Evolutionary conservation across 2,329 filamentous ascomycete species (phyloP).

Genomic region (Scedosporium minutisporum): DNA sequence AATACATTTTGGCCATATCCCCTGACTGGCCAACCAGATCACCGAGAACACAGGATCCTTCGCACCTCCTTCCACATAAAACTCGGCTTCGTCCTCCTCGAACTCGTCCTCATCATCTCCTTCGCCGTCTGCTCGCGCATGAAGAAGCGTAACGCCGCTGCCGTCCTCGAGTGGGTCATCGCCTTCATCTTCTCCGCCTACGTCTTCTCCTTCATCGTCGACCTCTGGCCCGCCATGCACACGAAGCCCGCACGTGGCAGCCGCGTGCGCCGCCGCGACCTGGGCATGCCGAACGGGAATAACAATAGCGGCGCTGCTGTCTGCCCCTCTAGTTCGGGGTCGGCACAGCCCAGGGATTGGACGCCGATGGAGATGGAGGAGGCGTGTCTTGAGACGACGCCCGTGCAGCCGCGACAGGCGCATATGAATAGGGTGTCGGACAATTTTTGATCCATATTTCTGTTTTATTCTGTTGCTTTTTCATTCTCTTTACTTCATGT

Average conservation of each 20-base stretch:
- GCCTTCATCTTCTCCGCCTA: slow-evolving; percentile 84
- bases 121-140: slow-evolving; percentile 53
- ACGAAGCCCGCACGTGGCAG: slow-evolving; percentile 33
- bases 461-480: background rate
- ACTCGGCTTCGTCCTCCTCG: slow-evolving; percentile 70
- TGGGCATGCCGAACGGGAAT: background rate
- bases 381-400: background rate
- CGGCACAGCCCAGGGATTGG: background rate
- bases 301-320: background rate
- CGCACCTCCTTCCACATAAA: slow-evolving; percentile 80
- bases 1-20: background rate
- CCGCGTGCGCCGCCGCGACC: slow-evolving; percentile 16
- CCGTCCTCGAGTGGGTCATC: slow-evolving; percentile 70
- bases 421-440: background rate
- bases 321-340: background rate
- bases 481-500: background rate
- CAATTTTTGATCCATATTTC: background rate
- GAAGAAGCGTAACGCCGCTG: slow-evolving; percentile 52
- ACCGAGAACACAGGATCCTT: slow-evolving; percentile 66
- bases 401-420: background rate
- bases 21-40: slow-evolving; percentile 34
- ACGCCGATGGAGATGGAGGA: slow-evolving; percentile 5
- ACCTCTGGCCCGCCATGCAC: slow-evolving; percentile 69
- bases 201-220: slow-evolving; percentile 75
- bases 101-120: slow-evolving; percentile 61